Evolutionary conservation across 331 rosid genomes (phyloP).

Genomic region (Rhamnella rubrinervis): DNA sequence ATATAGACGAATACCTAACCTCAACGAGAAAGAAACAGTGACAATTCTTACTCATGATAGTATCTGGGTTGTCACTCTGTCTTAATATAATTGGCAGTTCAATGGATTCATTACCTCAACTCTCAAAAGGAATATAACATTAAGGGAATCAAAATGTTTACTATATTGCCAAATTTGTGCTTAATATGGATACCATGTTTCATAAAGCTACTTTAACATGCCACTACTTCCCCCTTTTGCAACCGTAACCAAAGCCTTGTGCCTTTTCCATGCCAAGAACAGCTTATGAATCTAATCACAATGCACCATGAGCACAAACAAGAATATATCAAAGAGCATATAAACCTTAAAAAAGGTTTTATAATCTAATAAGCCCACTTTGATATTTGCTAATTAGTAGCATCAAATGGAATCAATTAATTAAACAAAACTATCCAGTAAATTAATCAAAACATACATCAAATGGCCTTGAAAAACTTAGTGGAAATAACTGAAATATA

Average conservation of each 20-base stretch:
- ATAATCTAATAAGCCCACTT: constrained; percentile 10
- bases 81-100: background rate
- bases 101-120: background rate
- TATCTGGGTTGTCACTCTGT: background rate
- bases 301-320: constrained; percentile 2
- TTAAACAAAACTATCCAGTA: background rate
- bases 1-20: constrained; percentile 3
- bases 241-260: constrained; percentile 22
- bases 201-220: constrained; percentile 31
- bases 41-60: background rate
- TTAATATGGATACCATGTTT: constrained; percentile 34
- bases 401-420: background rate
- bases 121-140: background rate
- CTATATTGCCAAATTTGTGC: constrained; percentile 26
- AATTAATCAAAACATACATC: no score
- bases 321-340: constrained; percentile 1
- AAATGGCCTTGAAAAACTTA: no score
- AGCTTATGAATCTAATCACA: constrained; percentile 5
- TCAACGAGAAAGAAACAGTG: constrained; percentile 4
- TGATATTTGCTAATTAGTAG: constrained; percentile 18
- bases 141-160: background rate
- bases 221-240: constrained; percentile 32
- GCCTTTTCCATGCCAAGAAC: constrained; percentile 10
- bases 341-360: constrained; percentile 8
- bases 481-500: background rate